phyloP scores from a whole-genome alignment of 1,284 basidiomycete species.

The Rhodotorula sp. region DNA sequence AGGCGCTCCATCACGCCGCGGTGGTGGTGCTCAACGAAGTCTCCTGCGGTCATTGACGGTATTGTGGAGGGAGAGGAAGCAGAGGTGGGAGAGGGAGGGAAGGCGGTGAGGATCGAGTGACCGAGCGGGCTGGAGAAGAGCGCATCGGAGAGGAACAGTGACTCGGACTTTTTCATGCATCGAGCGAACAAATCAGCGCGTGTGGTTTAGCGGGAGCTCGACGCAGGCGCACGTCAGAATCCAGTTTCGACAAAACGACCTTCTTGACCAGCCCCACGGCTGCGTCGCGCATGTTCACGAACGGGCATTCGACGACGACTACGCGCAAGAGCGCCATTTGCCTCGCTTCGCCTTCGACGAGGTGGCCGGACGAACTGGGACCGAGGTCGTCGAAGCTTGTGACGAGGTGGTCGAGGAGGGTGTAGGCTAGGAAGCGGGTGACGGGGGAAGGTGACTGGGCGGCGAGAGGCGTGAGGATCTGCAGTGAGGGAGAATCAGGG shows the following conservation, averaged over 20 bases:
- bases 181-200: too few species aligned
- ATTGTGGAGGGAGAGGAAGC: neutral
- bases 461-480: constrained; percentile 23
- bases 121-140: constrained; percentile 10
- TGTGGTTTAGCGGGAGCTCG: too few species aligned
- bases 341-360: neutral
- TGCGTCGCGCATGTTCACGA: constrained; percentile 1
- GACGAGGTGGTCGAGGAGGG: constrained; percentile 17
- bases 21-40: neutral
- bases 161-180: neutral
- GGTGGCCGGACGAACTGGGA: neutral
- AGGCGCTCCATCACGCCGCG: constrained; percentile 13
- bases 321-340: constrained; percentile 14
- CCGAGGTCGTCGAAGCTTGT: neutral
- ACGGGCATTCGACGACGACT: constrained; percentile 20
- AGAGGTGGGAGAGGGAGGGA: neutral
- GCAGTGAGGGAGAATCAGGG: neutral
- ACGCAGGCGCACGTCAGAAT: neutral
- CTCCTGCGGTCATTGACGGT: neutral
- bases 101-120: neutral
- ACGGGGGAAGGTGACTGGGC: constrained; percentile 6
- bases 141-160: constrained; percentile 4
- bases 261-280: constrained; percentile 21
- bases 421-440: constrained; percentile 28
- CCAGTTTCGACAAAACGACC: constrained; percentile 2